Evolutionary conservation across 202 grass and related monocot genomes (phyloP).

Genomic region (Carex sylvatica): DNA sequence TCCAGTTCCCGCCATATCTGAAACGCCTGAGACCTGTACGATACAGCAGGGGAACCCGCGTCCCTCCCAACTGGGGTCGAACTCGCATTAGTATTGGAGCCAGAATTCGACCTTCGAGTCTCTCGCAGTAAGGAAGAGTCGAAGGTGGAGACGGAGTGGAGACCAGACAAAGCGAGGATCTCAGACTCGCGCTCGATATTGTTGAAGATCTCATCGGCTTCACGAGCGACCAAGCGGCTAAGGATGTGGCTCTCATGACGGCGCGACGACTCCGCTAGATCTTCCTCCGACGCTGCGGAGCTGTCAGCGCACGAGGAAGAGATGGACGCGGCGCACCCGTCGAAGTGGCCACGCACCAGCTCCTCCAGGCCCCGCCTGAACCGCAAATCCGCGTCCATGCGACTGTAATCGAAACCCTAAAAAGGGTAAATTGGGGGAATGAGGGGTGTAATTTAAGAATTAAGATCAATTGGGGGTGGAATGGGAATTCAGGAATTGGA

Average conservation of each 20-base stretch:
- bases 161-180: slow-evolving; percentile 78
- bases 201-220: slow-evolving; percentile 94
- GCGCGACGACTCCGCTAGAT: slow-evolving; percentile 59
- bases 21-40: slow-evolving; percentile 55
- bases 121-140: slow-evolving; percentile 63
- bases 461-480: slow-evolving; percentile 32
- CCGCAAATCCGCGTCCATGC: slow-evolving; percentile 66
- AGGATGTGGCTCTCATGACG: slow-evolving; percentile 66
- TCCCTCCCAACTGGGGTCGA: slow-evolving; percentile 23
- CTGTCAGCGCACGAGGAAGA: slow-evolving; percentile 60
- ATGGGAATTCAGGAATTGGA: slow-evolving; percentile 22
- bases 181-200: slow-evolving; percentile 94
- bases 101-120: slow-evolving; percentile 14
- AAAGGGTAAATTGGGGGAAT: neutral
- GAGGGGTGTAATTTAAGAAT: slow-evolving; percentile 25
- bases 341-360: slow-evolving; percentile 91
- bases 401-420: slow-evolving; percentile 28
- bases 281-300: slow-evolving; percentile 25
- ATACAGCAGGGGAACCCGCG: slow-evolving; percentile 14
- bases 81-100: slow-evolving; percentile 3
- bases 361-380: slow-evolving; percentile 94
- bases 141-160: slow-evolving; percentile 84
- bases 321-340: slow-evolving; percentile 47
- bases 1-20: slow-evolving; percentile 99
- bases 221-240: slow-evolving; percentile 87